Conservation (phyloP, 2,329 filamentous ascomycete genomes). For the Curvularia sp. region DNA sequence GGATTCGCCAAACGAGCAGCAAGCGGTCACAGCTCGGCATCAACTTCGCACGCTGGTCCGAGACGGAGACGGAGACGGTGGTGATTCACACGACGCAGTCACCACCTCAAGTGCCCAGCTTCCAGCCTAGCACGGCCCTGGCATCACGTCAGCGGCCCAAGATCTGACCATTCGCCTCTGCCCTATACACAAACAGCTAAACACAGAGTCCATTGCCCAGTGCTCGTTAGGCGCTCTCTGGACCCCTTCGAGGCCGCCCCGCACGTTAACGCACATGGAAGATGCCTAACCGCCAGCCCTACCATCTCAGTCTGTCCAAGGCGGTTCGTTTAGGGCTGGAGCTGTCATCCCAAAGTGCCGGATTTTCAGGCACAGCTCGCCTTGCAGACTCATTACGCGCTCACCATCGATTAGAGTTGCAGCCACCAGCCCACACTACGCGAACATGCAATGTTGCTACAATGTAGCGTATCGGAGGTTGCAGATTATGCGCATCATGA, state of each 20-base stretch:
- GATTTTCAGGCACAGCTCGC: constrained; percentile 30
- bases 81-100: constrained; percentile 3
- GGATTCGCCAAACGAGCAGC: constrained; percentile 14
- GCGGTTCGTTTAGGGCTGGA: constrained; percentile 5
- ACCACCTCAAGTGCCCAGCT: constrained; percentile 6
- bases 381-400: constrained; percentile 30
- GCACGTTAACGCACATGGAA: constrained; percentile 20
- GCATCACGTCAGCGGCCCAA: constrained; percentile 18
- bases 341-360: constrained; percentile 24
- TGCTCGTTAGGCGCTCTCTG: constrained; percentile 38
- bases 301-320: constrained; percentile 20
- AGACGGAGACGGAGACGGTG: neutral
- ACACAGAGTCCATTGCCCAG: constrained; percentile 22
- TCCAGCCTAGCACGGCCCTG: constrained; percentile 10
- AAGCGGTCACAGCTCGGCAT: constrained; percentile 15
- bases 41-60: constrained; percentile 1
- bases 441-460: constrained; percentile 26
- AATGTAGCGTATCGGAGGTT: constrained; percentile 13
- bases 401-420: constrained; percentile 17
- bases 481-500: constrained; percentile 10
- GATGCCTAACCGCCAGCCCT: constrained; percentile 43
- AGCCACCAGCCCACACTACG: constrained; percentile 27
- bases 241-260: constrained; percentile 32
- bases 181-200: constrained; percentile 27
- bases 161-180: constrained; percentile 15